These are phyloP conservation scores for Saccharomycopsis guyanensis DNA, from an alignment of 805 yeast species.

Conservation along the genomic window DNA sequence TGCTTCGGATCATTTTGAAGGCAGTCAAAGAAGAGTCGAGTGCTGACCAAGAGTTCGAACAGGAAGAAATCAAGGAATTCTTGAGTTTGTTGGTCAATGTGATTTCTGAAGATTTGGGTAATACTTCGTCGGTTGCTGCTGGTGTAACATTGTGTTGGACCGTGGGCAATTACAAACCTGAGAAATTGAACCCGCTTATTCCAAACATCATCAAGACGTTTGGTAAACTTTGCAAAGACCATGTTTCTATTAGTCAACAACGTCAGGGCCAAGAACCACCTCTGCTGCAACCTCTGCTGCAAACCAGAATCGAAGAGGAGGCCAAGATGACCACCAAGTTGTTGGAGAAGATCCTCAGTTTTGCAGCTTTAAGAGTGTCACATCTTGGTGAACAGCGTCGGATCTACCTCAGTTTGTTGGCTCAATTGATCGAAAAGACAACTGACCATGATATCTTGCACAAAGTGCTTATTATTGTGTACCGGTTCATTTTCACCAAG, in stretches of 20 bases:
- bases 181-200: constrained; percentile 63
- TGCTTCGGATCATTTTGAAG: constrained; percentile 56
- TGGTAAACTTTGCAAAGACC: constrained; percentile 84
- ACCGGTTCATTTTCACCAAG: constrained; percentile 83
- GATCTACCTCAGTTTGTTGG: constrained; percentile 74
- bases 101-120: constrained; percentile 67
- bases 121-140: constrained; percentile 65
- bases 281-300: constrained; percentile 23
- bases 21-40: constrained; percentile 47
- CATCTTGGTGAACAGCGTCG: constrained; percentile 91
- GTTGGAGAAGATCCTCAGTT: constrained; percentile 65
- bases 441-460: constrained; percentile 65
- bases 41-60: constrained; percentile 49
- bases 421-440: constrained; percentile 86
- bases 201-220: constrained; percentile 80
- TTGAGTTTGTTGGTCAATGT: constrained; percentile 53
- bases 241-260: constrained; percentile 39
- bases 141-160: constrained; percentile 83
- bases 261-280: neutral
- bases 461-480: constrained; percentile 68
- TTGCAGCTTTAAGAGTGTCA: constrained; percentile 75
- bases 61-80: constrained; percentile 48
- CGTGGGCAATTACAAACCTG: constrained; percentile 68
- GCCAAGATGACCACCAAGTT: constrained; percentile 72
- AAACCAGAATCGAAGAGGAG: constrained; percentile 40